Evolutionary conservation across 257 asterid genomes (phyloP).

Genomic region (Vinca minor): DNA sequence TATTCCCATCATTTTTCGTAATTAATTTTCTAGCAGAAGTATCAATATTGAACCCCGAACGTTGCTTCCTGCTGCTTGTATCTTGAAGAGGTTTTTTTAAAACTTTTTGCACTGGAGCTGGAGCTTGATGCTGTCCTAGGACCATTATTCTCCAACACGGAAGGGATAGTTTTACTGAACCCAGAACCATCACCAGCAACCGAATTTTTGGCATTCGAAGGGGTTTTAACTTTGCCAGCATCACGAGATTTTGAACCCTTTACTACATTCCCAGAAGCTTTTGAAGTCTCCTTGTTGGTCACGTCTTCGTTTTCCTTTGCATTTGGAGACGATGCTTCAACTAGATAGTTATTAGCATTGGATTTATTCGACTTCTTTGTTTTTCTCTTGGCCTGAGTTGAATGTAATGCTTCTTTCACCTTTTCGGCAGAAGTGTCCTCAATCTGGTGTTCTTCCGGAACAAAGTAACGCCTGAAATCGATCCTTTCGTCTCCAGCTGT

Average conservation of each 20-base stretch:
- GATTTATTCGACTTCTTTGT: conserved; percentile 11
- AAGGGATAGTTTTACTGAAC: conserved; percentile 13
- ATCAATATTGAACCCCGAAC: conserved; percentile 16
- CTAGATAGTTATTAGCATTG: conserved; percentile 5
- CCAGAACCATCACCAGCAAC: conserved; percentile 18
- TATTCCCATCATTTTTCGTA: conserved; percentile 11
- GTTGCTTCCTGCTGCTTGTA: conserved; percentile 22
- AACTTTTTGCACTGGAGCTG: conserved; percentile 22
- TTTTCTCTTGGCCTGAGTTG: conserved; percentile 14
- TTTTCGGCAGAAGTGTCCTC: conserved; percentile 20
- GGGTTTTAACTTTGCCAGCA: conserved; percentile 18
- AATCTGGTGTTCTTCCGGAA: conserved; percentile 27
- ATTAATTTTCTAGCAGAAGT: conserved; percentile 17
- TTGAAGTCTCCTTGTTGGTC: conserved; percentile 18
- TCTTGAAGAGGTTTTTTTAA: conserved; percentile 19
- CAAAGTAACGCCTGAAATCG: conserved; percentile 54
- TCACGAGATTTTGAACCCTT: conserved; percentile 21
- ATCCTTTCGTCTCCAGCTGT: conserved; percentile 29
- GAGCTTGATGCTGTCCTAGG: conserved; percentile 30
- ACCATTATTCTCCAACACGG: conserved; percentile 18
- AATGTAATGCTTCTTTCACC: conserved; percentile 12
- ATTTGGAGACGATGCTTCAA: conserved; percentile 20
- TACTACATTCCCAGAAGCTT: conserved; percentile 23
- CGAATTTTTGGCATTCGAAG: conserved; percentile 19
- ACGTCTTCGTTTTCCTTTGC: conserved; percentile 16